Conservation (phyloP, 441 rosid species). For the Adansonia gregorii region DNA sequence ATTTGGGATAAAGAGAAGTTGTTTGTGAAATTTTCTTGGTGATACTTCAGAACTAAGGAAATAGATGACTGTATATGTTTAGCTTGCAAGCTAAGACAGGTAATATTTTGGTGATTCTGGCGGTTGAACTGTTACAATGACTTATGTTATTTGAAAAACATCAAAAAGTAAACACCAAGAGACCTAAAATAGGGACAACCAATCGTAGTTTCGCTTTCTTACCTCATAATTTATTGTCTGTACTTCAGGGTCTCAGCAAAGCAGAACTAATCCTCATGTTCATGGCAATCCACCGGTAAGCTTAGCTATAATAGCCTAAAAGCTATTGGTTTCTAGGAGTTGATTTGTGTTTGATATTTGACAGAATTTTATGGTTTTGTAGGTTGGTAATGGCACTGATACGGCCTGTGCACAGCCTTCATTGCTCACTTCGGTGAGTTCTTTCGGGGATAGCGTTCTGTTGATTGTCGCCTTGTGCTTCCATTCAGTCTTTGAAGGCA, state of each 20-base stretch:
- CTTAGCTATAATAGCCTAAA: conserved; percentile 13
- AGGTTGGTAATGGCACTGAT: conserved; percentile 26
- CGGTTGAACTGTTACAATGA: not conserved
- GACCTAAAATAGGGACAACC: not conserved
- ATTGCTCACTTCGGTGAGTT: conserved; percentile 36
- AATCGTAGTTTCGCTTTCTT: not conserved
- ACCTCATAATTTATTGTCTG: not conserved
- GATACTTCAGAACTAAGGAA: not conserved
- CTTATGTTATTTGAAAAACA: not conserved
- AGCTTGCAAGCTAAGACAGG: not conserved
- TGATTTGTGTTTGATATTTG: not conserved
- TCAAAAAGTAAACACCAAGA: not conserved
- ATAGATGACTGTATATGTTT: not conserved
- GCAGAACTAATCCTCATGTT: conserved; percentile 33
- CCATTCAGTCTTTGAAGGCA: conserved; percentile 88
- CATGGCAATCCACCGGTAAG: conserved; percentile 29
- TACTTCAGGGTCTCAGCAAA: conserved; percentile 37
- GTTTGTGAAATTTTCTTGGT: not conserved
- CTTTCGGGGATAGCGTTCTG: conserved; percentile 68
- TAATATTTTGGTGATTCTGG: not conserved
- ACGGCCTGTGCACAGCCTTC: not conserved
- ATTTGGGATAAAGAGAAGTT: not conserved
- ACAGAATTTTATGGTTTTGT: not conserved
- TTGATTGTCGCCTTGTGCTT: conserved; percentile 77
- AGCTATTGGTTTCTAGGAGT: not conserved